Percentiles rank a stretch among this genome's conserved stretches.
phyloP scores from a whole-genome alignment of 2,329 filamentous ascomycete species.

The Myriosclerotinia curreyana region DNA sequence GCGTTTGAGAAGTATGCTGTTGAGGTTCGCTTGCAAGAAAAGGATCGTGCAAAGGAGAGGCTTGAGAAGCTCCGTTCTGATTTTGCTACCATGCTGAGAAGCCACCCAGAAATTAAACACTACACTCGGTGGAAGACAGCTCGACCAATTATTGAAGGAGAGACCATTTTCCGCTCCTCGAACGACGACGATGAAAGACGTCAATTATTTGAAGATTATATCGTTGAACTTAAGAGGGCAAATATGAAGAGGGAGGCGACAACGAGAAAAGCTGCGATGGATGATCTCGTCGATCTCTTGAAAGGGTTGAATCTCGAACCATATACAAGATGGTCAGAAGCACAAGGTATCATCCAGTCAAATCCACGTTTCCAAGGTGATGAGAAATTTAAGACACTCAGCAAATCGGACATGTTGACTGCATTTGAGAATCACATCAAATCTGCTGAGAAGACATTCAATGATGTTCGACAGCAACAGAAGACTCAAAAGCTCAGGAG shows the following conservation, averaged over 20 bases:
- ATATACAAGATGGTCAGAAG: conserved; percentile 92
- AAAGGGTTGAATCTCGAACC: conserved; percentile 81
- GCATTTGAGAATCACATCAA: conserved; percentile 96
- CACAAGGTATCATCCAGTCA: conserved; percentile 75
- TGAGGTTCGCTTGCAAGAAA: conserved; percentile 87
- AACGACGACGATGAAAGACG: conserved; percentile 83
- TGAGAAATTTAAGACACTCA: conserved; percentile 80
- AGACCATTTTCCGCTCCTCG: conserved; percentile 92
- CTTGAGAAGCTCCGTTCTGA: conserved; percentile 87
- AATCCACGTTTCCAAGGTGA: conserved; percentile 76
- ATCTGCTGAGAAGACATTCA: conserved; percentile 82
- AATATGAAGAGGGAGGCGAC: conserved; percentile 73
- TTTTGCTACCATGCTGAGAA: conserved; percentile 93
- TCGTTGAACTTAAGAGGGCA: conserved; percentile 75
- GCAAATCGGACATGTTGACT: conserved; percentile 83
- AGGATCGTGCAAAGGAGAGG: conserved; percentile 90
- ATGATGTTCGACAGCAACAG: conserved; percentile 83
- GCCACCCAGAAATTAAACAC: conserved; percentile 94
- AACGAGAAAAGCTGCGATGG: conserved; percentile 75
- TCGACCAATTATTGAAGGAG: conserved; percentile 86
- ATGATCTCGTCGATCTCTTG: conserved; percentile 75
- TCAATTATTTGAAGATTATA: conserved; percentile 91
- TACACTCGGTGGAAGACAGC: conserved; percentile 98
- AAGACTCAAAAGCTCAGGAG: conserved; percentile 76
- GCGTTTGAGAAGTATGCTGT: conserved; percentile 95